Conservation (phyloP, 2,329 filamentous ascomycete species). For the Didymella pinodella region DNA sequence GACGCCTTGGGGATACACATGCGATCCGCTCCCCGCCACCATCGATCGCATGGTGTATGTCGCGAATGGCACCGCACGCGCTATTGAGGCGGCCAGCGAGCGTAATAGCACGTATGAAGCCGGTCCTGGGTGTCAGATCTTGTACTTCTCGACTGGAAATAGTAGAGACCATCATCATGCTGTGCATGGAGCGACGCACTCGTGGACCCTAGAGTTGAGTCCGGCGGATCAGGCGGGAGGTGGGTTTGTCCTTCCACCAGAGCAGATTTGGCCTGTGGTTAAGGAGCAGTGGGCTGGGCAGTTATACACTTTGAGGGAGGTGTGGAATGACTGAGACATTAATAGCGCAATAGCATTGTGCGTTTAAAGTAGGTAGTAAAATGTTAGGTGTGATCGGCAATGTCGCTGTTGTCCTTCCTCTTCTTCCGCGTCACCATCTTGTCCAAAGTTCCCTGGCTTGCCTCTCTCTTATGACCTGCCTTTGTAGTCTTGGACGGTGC, state of each 20-base stretch:
- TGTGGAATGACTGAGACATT: slow-evolving; percentile 19
- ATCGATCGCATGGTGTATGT: slow-evolving; percentile 55
- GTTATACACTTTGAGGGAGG: slow-evolving; percentile 30
- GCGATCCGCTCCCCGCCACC: slow-evolving; percentile 54
- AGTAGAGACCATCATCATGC: slow-evolving; percentile 55
- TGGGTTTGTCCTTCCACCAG: slow-evolving; percentile 59
- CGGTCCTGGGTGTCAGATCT: slow-evolving; percentile 64
- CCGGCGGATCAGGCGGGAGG: slow-evolving; percentile 52
- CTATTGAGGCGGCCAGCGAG: slow-evolving; percentile 57
- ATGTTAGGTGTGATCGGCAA: slow-evolving; percentile 25
- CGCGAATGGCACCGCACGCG: slow-evolving; percentile 39
- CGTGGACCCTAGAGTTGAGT: slow-evolving; percentile 58
- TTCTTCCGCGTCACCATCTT: slow-evolving; percentile 44
- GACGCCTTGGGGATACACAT: slow-evolving; percentile 62
- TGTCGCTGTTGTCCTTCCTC: slow-evolving; percentile 33
- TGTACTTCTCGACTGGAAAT: slow-evolving; percentile 63
- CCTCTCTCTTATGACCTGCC: slow-evolving; percentile 64
- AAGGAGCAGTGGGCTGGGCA: slow-evolving; percentile 57
- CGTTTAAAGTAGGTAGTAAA: not conserved
- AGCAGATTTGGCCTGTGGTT: slow-evolving; percentile 56
- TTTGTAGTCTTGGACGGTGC: slow-evolving; percentile 41
- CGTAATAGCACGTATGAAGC: slow-evolving; percentile 47
- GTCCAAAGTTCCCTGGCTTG: slow-evolving; percentile 59
- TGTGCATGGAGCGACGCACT: slow-evolving; percentile 52
- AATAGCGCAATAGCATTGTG: not conserved